Conservation (phyloP, 1,139 yeast species). For the Spathaspora sp. region DNA sequence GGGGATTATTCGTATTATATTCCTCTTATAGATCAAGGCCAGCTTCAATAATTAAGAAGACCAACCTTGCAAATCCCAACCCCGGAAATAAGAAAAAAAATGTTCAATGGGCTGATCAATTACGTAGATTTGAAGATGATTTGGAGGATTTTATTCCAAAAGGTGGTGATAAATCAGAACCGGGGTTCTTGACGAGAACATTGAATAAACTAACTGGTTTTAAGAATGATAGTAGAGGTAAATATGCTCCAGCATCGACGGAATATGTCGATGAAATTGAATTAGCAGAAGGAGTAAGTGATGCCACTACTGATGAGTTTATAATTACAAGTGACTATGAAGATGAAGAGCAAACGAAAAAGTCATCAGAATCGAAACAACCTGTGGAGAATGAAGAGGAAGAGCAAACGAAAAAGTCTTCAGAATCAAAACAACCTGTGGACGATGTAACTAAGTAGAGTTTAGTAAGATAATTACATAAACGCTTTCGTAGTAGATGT, state of each 20-base stretch:
- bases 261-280: conserved; percentile 36
- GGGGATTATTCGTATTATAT: conserved; percentile 45
- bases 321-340: conserved; percentile 52
- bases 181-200: conserved; percentile 41
- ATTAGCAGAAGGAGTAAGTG: conserved; percentile 28
- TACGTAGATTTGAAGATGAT: conserved; percentile 37
- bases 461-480: background rate
- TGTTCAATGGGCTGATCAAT: conserved; percentile 61
- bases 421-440: background rate
- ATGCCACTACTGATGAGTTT: conserved; percentile 21
- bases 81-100: conserved; percentile 45
- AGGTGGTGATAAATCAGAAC: background rate
- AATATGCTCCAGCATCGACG: conserved; percentile 26
- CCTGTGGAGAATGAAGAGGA: background rate
- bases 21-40: conserved; percentile 41
- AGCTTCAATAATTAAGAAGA: conserved; percentile 42
- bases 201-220: conserved; percentile 38
- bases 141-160: background rate
- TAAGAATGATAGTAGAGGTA: conserved; percentile 20
- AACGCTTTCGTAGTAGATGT: background rate
- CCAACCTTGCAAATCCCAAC: conserved; percentile 14
- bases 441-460: background rate
- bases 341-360: conserved; percentile 8
- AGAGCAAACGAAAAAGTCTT: background rate
- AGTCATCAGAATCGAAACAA: background rate